Evolutionary conservation across 2,329 filamentous ascomycete genomes (phyloP), one percentile per base, ranked within the genome.

Genomic region (Ophiobolus disseminans): DNA sequence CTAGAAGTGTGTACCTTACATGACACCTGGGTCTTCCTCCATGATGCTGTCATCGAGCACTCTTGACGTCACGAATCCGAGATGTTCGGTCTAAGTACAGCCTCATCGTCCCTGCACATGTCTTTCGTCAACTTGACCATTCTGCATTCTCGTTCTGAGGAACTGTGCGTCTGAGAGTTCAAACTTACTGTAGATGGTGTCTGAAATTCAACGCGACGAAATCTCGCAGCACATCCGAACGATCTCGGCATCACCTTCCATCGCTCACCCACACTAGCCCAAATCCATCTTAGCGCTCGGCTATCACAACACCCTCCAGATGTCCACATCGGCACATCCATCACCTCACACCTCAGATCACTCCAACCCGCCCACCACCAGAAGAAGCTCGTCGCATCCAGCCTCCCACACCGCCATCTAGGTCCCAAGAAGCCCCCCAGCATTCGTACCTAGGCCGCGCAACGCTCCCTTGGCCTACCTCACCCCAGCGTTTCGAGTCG

Each of bases 1-100:
- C 2, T 11, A 5, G 20, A 23, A 23, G 19, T 22, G 13, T 37
- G 5, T 37, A 37, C 19, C 19, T 37, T 19, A 37, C 4, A 13
- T 14, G 2, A n/a, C n/a, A n/a, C n/a, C n/a, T n/a, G 25, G 25
- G 23, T 26, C n/a, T 32, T 16, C 16, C 7, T n/a, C 17, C 38
- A 40, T 40, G 38, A 40, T 40, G 38, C 38, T 40, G 38, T 40
- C 38, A 40, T 40, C 9, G 38, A 40, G 3, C 13, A 40, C 38
- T 40, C 38, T 22, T 40, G 38, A 40, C 38, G 38, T 40, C 38
- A 40, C 38, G 38, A 40, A 31, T 4, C 14, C 9, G 25, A 21
- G 10, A 5, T 21, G 2, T 1, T 31, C 38, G 22, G 5, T 13
- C 28, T 26, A 3, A 3, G 2, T 31, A 21, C 26, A 22, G 25